Evolutionary conservation across 768 basidiomycete genomes (phyloP).

Genomic region (Trametes punicea): DNA sequence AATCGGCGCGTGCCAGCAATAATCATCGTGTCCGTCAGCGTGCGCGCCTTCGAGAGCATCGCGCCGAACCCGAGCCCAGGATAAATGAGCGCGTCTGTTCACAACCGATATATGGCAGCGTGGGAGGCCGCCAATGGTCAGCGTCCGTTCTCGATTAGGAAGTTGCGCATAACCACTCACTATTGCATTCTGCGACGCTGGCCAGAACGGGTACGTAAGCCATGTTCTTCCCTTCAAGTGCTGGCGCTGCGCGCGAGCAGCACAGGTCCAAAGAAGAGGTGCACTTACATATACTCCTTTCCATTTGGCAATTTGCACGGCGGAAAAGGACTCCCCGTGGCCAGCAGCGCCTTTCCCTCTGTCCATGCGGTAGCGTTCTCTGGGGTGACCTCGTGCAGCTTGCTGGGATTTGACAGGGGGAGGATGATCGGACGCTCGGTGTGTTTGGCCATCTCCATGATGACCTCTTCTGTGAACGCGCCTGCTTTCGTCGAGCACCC

Average conservation of each 20-base stretch:
- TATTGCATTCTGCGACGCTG: constrained; percentile 75
- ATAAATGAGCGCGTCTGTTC: constrained; percentile 69
- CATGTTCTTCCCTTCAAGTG: neutral
- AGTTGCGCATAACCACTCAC: constrained; percentile 30
- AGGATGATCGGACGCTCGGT: constrained; percentile 79
- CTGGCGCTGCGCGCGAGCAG: neutral
- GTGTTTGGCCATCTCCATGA: constrained; percentile 63
- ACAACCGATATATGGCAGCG: neutral
- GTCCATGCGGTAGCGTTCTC: constrained; percentile 79
- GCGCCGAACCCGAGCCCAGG: constrained; percentile 84
- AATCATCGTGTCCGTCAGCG: constrained; percentile 81
- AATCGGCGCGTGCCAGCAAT: constrained; percentile 76
- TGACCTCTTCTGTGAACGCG: constrained; percentile 72
- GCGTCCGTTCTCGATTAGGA: neutral
- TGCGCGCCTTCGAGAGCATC: constrained; percentile 58
- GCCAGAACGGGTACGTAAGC: constrained; percentile 23
- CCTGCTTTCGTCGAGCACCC: constrained; percentile 77
- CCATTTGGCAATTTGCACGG: constrained; percentile 63
- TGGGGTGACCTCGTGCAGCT: constrained; percentile 71
- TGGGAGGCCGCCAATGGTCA: neutral
- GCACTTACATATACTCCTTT: constrained; percentile 59
- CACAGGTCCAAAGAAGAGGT: neutral
- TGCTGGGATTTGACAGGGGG: constrained; percentile 79
- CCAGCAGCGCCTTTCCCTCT: constrained; percentile 70
- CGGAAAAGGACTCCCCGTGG: constrained; percentile 83